Conservation (phyloP, 805 yeast species). For the Wickerhamomyces bisporus region DNA sequence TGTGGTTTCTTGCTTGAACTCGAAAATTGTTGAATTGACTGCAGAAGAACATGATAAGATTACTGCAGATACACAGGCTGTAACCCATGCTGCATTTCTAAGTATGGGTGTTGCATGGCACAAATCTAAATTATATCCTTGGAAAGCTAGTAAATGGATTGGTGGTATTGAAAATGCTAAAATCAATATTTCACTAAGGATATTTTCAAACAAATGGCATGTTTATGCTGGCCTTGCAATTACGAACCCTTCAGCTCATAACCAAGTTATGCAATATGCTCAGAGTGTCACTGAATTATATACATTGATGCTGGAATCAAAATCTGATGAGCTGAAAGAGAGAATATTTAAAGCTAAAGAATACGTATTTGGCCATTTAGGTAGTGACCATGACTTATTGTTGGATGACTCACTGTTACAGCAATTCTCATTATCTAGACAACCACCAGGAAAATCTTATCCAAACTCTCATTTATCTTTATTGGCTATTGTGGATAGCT, state of each 20-base stretch:
- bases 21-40: slow-evolving; percentile 69
- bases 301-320: slow-evolving; percentile 73
- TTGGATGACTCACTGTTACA: slow-evolving; percentile 77
- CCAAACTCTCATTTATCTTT: slow-evolving; percentile 90
- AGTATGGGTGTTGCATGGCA: slow-evolving; percentile 98
- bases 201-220: slow-evolving; percentile 93
- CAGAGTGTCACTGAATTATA: slow-evolving; percentile 77
- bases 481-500: slow-evolving; percentile 88
- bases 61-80: slow-evolving; percentile 98
- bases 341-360: slow-evolving; percentile 65
- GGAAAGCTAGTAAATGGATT: slow-evolving; percentile 80
- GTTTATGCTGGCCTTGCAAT: slow-evolving; percentile 97
- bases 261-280: slow-evolving; percentile 86
- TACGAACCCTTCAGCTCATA: slow-evolving; percentile 91
- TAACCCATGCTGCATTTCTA: slow-evolving; percentile 94
- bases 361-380: slow-evolving; percentile 68
- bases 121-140: slow-evolving; percentile 76
- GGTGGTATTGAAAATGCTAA: slow-evolving; percentile 97
- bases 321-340: slow-evolving; percentile 47
- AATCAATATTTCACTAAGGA: slow-evolving; percentile 85
- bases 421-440: slow-evolving; percentile 70
- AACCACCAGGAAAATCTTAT: slow-evolving; percentile 55
- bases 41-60: slow-evolving; percentile 91
- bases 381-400: slow-evolving; percentile 49
- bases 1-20: slow-evolving; percentile 66